Conservation (phyloP, 345 rosid species). For the Isatis tinctoria region DNA sequence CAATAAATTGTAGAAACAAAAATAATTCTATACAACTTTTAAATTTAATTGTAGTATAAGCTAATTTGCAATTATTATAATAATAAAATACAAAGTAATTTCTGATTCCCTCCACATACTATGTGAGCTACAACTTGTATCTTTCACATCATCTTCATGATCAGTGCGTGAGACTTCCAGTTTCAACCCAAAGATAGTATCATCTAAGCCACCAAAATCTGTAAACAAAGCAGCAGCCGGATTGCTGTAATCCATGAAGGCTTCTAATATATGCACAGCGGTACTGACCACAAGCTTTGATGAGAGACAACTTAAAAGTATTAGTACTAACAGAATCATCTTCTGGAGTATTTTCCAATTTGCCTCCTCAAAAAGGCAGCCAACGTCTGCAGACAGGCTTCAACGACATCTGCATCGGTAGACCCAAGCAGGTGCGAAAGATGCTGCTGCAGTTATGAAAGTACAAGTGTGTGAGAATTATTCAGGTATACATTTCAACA, state of each 20-base stretch:
- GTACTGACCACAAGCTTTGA: slow-evolving; percentile 87
- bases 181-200: slow-evolving; percentile 76
- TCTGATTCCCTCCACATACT: too few species aligned
- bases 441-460: slow-evolving; percentile 71
- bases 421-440: slow-evolving; percentile 88
- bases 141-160: slow-evolving; percentile 56
- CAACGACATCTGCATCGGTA: slow-evolving; percentile 91
- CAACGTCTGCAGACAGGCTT: slow-evolving; percentile 85
- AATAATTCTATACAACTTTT: too few species aligned
- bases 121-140: slow-evolving; percentile 50
- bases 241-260: slow-evolving; percentile 93
- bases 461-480: slow-evolving; percentile 14
- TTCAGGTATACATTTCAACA: neutral
- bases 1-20: too few species aligned
- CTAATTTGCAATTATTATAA: too few species aligned
- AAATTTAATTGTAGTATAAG: too few species aligned
- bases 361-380: slow-evolving; percentile 87
- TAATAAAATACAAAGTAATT: too few species aligned
- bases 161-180: slow-evolving; percentile 70
- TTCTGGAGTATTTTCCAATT: slow-evolving; percentile 69
- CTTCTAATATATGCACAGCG: slow-evolving; percentile 84
- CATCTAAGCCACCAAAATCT: slow-evolving; percentile 96
- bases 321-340: slow-evolving; percentile 67
- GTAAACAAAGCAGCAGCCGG: slow-evolving; percentile 91
- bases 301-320: slow-evolving; percentile 76